Percentiles rank a stretch among this genome's conserved stretches.
These are phyloP conservation scores for Przewalskia tangutica DNA, from an alignment of 257 asterid species.

Conservation along the genomic window DNA sequence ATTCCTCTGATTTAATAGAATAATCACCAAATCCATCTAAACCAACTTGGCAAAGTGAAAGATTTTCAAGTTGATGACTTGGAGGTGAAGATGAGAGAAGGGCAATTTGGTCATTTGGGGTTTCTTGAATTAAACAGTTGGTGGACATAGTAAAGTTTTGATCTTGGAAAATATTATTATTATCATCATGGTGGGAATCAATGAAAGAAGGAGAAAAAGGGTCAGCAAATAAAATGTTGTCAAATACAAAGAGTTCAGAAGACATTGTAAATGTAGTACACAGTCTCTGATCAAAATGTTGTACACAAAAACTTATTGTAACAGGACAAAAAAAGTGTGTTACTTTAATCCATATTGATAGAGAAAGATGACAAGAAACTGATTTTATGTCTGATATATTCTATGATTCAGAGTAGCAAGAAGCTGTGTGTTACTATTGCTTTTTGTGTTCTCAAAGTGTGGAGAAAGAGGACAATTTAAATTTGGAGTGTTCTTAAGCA, in stretches of 20 bases:
- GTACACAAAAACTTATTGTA: constrained; percentile 3
- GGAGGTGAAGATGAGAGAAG: constrained; percentile 62
- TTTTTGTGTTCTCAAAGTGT: neutral
- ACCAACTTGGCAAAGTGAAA: constrained; percentile 28
- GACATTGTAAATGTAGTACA: constrained; percentile 33
- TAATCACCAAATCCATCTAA: constrained; percentile 19
- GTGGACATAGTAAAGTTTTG: neutral
- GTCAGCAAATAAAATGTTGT: constrained; percentile 41
- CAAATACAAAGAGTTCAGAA: constrained; percentile 51
- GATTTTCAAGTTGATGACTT: constrained; percentile 38
- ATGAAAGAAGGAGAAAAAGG: constrained; percentile 37
- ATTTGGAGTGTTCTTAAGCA: constrained; percentile 18
- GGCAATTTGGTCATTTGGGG: constrained; percentile 30
- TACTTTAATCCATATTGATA: constrained; percentile 13
- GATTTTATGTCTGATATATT: constrained; percentile 13
- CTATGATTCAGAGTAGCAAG: neutral
- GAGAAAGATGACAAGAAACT: constrained; percentile 36
- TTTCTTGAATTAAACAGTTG: constrained; percentile 11
- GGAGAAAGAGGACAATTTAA: constrained; percentile 12
- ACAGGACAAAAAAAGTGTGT: constrained; percentile 2
- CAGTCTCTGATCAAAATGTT: neutral
- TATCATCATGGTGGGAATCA: constrained; percentile 1
- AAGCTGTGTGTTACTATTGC: neutral
- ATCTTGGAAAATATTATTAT: constrained; percentile 10
- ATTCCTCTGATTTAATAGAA: constrained; percentile 51